Percentiles rank a stretch among this genome's conserved stretches.
Evolutionary conservation across 225 moss, liverwort and hornwort genomes (phyloP).

Genomic region (Pseudoscleropodium purum): DNA sequence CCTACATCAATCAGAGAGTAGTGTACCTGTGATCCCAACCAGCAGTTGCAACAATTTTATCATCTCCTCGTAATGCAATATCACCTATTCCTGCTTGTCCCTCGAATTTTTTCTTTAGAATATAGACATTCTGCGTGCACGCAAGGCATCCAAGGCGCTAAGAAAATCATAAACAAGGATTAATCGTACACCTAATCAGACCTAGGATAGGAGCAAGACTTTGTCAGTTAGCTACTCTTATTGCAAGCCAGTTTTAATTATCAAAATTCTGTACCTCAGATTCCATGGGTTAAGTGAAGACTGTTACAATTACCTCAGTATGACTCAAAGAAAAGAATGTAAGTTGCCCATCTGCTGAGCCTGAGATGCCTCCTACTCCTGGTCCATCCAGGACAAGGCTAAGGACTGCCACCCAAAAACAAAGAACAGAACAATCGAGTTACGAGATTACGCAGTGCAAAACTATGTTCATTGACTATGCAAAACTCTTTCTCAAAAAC

Average conservation of each 20-base stretch:
- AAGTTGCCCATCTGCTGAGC: conserved; percentile 75
- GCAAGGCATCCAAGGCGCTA: background rate
- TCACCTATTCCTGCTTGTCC: conserved; percentile 76
- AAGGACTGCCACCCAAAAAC: conserved; percentile 48
- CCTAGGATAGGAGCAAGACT: background rate
- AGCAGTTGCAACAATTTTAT: conserved; percentile 78
- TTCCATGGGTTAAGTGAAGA: background rate
- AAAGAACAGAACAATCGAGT: background rate
- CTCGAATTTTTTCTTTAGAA: conserved; percentile 51
- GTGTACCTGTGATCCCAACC: conserved; percentile 85
- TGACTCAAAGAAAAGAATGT: conserved; percentile 59
- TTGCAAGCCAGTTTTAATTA: background rate
- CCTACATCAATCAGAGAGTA: background rate
- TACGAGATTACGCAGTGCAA: background rate
- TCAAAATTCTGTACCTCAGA: background rate
- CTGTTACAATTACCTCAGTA: conserved; percentile 34
- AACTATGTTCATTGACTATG: background rate
- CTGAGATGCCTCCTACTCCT: conserved; percentile 60
- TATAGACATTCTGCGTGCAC: conserved; percentile 40
- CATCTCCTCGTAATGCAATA: conserved; percentile 63
- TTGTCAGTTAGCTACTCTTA: background rate
- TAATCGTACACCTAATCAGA: background rate
- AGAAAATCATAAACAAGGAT: background rate
- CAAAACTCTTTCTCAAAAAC: background rate
- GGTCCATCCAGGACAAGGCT: conserved; percentile 51